Conservation (phyloP, 139 green algal species). For the Tetradesmus lagerheimii region DNA sequence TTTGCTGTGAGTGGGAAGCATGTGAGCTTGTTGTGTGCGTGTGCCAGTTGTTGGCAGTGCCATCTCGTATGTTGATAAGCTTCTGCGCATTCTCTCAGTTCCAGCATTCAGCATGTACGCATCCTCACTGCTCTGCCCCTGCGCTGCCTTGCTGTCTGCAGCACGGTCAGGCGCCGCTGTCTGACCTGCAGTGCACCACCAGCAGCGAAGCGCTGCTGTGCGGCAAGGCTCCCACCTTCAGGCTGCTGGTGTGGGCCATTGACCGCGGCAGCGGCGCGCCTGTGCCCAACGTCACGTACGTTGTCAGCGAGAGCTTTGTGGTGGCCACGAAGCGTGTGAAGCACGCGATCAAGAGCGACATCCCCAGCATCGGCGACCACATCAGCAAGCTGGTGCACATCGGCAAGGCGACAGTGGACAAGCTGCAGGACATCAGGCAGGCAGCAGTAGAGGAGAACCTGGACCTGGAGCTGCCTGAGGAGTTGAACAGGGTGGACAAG, state of each 20-base stretch:
- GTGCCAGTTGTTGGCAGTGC: no score
- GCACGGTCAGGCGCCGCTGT: conserved; percentile 60
- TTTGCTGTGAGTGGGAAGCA: neutral
- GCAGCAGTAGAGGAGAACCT: conserved; percentile 51
- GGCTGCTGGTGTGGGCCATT: conserved; percentile 74
- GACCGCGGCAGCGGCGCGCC: conserved; percentile 50
- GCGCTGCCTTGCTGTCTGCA: conserved; percentile 25
- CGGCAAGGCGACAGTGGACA: conserved; percentile 72
- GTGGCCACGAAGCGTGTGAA: conserved; percentile 78
- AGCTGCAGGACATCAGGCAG: conserved; percentile 51
- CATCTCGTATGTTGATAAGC: neutral
- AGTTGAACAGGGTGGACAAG: conserved; percentile 50
- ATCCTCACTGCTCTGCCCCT: neutral
- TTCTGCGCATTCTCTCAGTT: neutral
- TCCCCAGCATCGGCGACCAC: conserved; percentile 63
- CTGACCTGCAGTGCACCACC: conserved; percentile 70
- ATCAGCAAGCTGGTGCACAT: conserved; percentile 77
- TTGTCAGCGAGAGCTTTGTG: conserved; percentile 74
- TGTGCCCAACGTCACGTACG: conserved; percentile 65
- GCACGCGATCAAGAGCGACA: conserved; percentile 75
- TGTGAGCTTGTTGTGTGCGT: no score
- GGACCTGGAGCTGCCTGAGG: conserved; percentile 49
- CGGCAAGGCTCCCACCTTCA: conserved; percentile 75
- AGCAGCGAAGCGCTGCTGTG: conserved; percentile 70
- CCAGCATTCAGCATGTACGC: no score